Percentiles rank a stretch among this genome's conserved stretches.
These are phyloP conservation scores for Hygrocybe coccinea DNA, from an alignment of 768 basidiomycete genomes.

Conservation along the genomic window DNA sequence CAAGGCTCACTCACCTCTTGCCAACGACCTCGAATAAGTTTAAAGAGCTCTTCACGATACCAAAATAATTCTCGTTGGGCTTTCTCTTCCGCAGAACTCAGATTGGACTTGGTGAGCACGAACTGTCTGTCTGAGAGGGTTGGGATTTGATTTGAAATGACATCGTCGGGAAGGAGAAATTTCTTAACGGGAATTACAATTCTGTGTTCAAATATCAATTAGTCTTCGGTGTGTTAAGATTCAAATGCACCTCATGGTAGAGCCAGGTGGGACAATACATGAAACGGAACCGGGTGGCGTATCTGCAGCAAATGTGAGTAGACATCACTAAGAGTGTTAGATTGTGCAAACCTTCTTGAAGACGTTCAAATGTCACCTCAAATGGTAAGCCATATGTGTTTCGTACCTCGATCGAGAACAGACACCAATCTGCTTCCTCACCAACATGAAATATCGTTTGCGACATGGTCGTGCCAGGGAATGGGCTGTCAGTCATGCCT, in stretches of 20 bases:
- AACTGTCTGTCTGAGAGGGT: conserved; percentile 86
- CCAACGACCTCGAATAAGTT: conserved; percentile 68
- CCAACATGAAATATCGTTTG: conserved; percentile 35
- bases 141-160: conserved; percentile 68
- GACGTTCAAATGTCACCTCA: conserved; percentile 72
- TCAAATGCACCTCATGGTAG: conserved; percentile 63
- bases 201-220: conserved; percentile 28
- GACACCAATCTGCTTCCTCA: conserved; percentile 68
- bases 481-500: conserved; percentile 19
- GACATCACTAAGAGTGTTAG: conserved; percentile 5
- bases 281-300: conserved; percentile 38
- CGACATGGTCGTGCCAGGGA: conserved; percentile 16
- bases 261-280: conserved; percentile 78
- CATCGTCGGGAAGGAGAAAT: conserved; percentile 53
- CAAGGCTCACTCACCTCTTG: conserved; percentile 60
- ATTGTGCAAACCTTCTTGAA: conserved; percentile 51
- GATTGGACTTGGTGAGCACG: conserved; percentile 69
- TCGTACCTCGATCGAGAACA: conserved; percentile 85
- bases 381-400: conserved; percentile 92
- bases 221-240: neutral
- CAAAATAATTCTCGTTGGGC: conserved; percentile 84
- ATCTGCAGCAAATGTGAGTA: conserved; percentile 30
- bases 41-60: conserved; percentile 88
- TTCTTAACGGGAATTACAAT: conserved; percentile 70
- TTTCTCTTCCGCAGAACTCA: conserved; percentile 55